Evolutionary conservation across 2,329 filamentous ascomycete species (phyloP).

Genomic region (Fusarium chaquense): DNA sequence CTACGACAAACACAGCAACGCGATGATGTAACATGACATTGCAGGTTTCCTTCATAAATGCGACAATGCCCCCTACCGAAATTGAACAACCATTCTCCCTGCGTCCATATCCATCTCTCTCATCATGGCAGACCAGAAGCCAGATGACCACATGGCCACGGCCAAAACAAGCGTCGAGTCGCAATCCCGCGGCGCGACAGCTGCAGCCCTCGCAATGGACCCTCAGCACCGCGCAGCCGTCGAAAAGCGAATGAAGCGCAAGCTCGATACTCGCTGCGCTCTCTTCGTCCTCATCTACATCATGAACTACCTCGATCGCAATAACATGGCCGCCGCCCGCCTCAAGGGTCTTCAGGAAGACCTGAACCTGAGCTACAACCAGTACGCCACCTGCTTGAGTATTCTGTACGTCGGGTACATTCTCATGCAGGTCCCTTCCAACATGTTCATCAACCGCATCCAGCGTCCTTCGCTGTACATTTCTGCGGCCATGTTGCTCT

Average conservation of each 20-base stretch:
- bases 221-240: slow-evolving; percentile 64
- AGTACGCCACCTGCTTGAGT: slow-evolving; percentile 73
- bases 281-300: slow-evolving; percentile 82
- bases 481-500: slow-evolving; percentile 64
- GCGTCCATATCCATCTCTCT: neutral
- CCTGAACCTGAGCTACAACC: slow-evolving; percentile 63
- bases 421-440: slow-evolving; percentile 71
- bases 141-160: slow-evolving; percentile 33
- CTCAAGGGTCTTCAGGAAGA: slow-evolving; percentile 74
- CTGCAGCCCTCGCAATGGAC: slow-evolving; percentile 44
- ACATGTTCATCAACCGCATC: slow-evolving; percentile 69
- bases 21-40: slow-evolving; percentile 23
- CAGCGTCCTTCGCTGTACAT: slow-evolving; percentile 65
- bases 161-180: slow-evolving; percentile 39
- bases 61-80: neutral
- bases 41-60: slow-evolving; percentile 14
- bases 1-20: slow-evolving; percentile 2
- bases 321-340: slow-evolving; percentile 75
- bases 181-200: slow-evolving; percentile 18
- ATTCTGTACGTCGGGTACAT: slow-evolving; percentile 77
- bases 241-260: slow-evolving; percentile 75
- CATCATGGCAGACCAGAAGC: slow-evolving; percentile 26
- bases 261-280: slow-evolving; percentile 76
- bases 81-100: neutral
- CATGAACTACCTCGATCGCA: slow-evolving; percentile 76